Evolutionary conservation across 2,329 filamentous ascomycete species (phyloP).

Genomic region (Colletotrichum sp.): DNA sequence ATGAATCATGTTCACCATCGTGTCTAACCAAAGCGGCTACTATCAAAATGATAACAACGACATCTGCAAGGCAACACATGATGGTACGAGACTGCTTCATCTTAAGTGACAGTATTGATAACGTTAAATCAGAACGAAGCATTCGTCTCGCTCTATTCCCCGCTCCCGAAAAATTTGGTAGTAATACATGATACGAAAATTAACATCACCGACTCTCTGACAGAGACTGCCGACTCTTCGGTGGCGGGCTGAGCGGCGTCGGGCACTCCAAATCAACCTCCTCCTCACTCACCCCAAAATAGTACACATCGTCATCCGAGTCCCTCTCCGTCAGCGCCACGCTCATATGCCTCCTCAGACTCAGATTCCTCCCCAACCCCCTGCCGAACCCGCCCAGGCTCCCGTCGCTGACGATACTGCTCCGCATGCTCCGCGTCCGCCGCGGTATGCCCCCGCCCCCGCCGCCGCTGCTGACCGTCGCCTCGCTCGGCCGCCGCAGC

Average conservation of each 20-base stretch:
- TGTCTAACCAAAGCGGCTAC: background rate
- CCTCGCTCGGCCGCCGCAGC: background rate
- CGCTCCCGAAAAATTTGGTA: background rate
- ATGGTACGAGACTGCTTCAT: background rate
- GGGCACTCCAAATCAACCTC: conserved; percentile 1
- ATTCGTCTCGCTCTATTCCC: background rate
- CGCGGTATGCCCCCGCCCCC: background rate
- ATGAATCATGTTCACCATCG: background rate
- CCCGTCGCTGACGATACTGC: background rate
- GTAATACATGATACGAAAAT: background rate
- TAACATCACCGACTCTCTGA: background rate
- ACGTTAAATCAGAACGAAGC: background rate
- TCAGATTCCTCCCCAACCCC: background rate
- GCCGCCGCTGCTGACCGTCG: background rate
- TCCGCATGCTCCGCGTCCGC: background rate
- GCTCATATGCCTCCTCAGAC: background rate
- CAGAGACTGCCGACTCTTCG: background rate
- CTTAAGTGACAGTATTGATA: background rate
- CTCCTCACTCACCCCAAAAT: conserved; percentile 4
- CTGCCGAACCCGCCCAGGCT: background rate
- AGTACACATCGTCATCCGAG: conserved; percentile 13
- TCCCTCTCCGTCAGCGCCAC: conserved; percentile 11
- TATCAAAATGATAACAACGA: background rate
- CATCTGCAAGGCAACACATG: background rate
- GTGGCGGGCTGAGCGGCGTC: conserved; percentile 11